Evolutionary conservation across 2,329 filamentous ascomycete species (phyloP).

Genomic region (Xylaria sp.): DNA sequence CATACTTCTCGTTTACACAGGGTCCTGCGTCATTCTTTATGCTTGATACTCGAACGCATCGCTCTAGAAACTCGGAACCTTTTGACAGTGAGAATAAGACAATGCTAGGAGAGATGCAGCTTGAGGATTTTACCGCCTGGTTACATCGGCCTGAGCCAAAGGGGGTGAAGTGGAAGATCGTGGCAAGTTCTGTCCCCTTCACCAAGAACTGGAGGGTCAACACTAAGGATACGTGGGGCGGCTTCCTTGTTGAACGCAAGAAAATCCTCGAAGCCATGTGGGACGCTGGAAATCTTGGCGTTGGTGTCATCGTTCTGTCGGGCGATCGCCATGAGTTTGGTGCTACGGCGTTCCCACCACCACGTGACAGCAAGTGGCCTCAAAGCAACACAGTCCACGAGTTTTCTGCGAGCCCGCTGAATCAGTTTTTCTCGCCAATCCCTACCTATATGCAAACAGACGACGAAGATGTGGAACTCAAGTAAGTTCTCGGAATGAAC

Average conservation of each 20-base stretch:
- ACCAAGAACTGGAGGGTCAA: constrained; percentile 97
- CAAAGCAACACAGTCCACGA: constrained; percentile 69
- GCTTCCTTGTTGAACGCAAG: constrained; percentile 75
- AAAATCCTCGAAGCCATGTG: constrained; percentile 86
- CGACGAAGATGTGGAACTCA: constrained; percentile 74
- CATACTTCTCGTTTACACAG: constrained; percentile 84
- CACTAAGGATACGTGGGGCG: constrained; percentile 86
- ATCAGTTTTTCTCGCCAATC: constrained; percentile 87
- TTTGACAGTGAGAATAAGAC: constrained; percentile 64
- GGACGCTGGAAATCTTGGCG: constrained; percentile 68
- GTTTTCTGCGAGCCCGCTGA: constrained; percentile 85
- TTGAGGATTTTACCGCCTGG: constrained; percentile 73
- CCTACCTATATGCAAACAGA: constrained; percentile 79
- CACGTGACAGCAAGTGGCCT: constrained; percentile 55
- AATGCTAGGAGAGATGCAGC: constrained; percentile 78
- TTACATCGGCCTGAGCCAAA: constrained; percentile 64
- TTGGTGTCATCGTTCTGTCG: constrained; percentile 77
- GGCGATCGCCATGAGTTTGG: constrained; percentile 97
- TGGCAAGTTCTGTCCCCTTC: constrained; percentile 87
- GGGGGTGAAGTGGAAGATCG: constrained; percentile 87
- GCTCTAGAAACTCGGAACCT: constrained; percentile 60
- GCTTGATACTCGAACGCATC: constrained; percentile 84
- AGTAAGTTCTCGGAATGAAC: constrained; percentile 51
- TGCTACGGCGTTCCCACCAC: constrained; percentile 72
- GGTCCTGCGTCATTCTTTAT: constrained; percentile 93